Percentiles rank a stretch among this genome's conserved stretches.
These are phyloP conservation scores for Danielia reshetovae DNA, from an alignment of 805 yeast genomes.

Conservation along the genomic window DNA sequence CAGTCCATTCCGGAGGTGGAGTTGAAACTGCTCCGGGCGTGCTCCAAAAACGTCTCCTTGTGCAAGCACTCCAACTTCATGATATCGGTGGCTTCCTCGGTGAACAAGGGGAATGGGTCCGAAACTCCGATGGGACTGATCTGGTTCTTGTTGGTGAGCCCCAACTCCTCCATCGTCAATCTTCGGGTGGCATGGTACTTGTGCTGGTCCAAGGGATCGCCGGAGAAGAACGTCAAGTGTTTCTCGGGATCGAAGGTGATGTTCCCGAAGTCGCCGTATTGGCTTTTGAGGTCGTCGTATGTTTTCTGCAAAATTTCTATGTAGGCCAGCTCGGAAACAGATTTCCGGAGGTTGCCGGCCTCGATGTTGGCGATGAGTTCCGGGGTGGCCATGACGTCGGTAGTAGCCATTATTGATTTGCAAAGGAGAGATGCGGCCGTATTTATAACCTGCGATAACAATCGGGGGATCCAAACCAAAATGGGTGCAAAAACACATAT, in stretches of 20 bases:
- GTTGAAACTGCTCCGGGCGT: slow-evolving; percentile 39
- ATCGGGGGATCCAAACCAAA: slow-evolving; percentile 8
- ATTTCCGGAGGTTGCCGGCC: slow-evolving; percentile 35
- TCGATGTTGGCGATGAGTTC: slow-evolving; percentile 29
- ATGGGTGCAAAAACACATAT: slow-evolving; percentile 17
- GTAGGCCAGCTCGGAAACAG: slow-evolving; percentile 30
- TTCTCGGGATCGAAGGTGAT: slow-evolving; percentile 32
- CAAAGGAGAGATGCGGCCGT: not conserved
- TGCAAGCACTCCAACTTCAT: slow-evolving; percentile 54
- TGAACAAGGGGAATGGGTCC: slow-evolving; percentile 59
- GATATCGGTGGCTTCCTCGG: slow-evolving; percentile 54
- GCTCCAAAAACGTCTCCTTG: slow-evolving; percentile 42
- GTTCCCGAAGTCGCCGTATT: slow-evolving; percentile 4
- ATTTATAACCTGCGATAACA: not conserved
- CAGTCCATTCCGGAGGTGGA: slow-evolving; percentile 51
- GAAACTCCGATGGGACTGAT: slow-evolving; percentile 54
- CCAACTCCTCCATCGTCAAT: slow-evolving; percentile 48
- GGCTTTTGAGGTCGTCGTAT: slow-evolving; percentile 5
- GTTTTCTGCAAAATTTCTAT: slow-evolving; percentile 9
- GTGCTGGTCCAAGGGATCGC: slow-evolving; percentile 32
- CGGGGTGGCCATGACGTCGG: slow-evolving; percentile 27
- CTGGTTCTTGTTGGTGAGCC: slow-evolving; percentile 41
- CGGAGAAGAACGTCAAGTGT: slow-evolving; percentile 29
- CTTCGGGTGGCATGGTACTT: slow-evolving; percentile 32
- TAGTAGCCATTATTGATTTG: slow-evolving; percentile 22